Percentiles rank a stretch among this genome's conserved stretches.
Evolutionary conservation across 192 early-diverging fungal genomes (phyloP).

Genomic region (Gryganskiella cystojenkinii): DNA sequence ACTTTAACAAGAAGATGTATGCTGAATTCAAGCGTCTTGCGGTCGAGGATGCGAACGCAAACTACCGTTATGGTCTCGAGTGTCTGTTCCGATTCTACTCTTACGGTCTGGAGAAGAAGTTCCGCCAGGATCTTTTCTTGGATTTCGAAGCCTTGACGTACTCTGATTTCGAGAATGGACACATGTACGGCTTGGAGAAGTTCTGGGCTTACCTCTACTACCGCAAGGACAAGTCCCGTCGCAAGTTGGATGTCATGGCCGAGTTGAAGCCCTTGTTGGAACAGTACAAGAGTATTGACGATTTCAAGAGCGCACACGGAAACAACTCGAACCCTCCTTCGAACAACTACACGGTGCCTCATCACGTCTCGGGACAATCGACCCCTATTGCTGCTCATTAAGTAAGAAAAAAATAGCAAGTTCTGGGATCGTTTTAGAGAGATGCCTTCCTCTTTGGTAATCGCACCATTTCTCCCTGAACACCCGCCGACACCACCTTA

Average conservation of each 20-base stretch:
- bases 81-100: constrained; percentile 98
- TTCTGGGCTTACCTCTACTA: constrained; percentile 96
- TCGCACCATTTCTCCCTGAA: no score
- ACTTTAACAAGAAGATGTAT: constrained; percentile 95
- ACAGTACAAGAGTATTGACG: constrained; percentile 63
- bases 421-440: no score
- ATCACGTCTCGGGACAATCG: constrained; percentile 8
- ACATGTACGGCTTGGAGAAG: constrained; percentile 93
- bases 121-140: constrained; percentile 83
- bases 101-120: constrained; percentile 93
- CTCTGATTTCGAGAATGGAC: constrained; percentile 77
- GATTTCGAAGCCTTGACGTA: constrained; percentile 90
- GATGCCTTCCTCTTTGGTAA: no score
- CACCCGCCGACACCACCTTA: no score
- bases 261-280: constrained; percentile 67
- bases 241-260: constrained; percentile 65
- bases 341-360: constrained; percentile 36
- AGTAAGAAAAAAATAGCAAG: no score
- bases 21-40: constrained; percentile 91
- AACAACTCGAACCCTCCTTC: constrained; percentile 24
- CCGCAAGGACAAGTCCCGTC: constrained; percentile 84
- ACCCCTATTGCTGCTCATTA: no score
- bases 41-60: constrained; percentile 85
- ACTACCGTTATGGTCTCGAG: constrained; percentile 96
- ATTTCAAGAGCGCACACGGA: constrained; percentile 36